These are phyloP conservation scores for Sanghuangporus baumii DNA, from an alignment of 1,284 basidiomycete genomes.

Conservation along the genomic window DNA sequence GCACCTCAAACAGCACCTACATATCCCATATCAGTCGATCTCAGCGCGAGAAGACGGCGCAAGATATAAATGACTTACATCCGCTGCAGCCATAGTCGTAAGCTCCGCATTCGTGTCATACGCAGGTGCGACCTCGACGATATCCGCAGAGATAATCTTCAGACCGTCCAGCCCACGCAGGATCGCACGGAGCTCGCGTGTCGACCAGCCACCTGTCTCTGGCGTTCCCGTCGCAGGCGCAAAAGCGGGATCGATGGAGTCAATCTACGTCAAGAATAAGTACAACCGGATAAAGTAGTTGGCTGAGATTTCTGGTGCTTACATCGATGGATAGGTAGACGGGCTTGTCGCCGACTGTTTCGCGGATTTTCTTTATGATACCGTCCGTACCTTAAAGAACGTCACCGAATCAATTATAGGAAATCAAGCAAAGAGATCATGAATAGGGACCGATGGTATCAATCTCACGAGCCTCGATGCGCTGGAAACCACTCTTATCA, in stretches of 20 bases:
- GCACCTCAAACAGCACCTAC: slow-evolving; percentile 66
- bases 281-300: background rate
- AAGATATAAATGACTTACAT: slow-evolving; percentile 41
- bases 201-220: slow-evolving; percentile 73
- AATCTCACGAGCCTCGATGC: slow-evolving; percentile 73
- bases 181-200: slow-evolving; percentile 69
- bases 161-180: slow-evolving; percentile 68
- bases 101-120: slow-evolving; percentile 77
- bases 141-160: slow-evolving; percentile 70
- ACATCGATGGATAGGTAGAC: slow-evolving; percentile 74
- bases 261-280: slow-evolving; percentile 41
- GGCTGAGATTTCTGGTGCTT: slow-evolving; percentile 21
- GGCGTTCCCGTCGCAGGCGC: slow-evolving; percentile 74
- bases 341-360: slow-evolving; percentile 59
- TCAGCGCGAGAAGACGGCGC: background rate
- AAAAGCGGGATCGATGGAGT: slow-evolving; percentile 72
- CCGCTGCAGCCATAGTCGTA: slow-evolving; percentile 76
- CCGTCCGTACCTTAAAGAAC: slow-evolving; percentile 47
- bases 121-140: slow-evolving; percentile 78
- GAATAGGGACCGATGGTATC: slow-evolving; percentile 49
- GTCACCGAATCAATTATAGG: background rate
- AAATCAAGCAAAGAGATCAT: background rate
- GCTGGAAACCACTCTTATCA: slow-evolving; percentile 58
- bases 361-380: slow-evolving; percentile 65
- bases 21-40: background rate